These are phyloP conservation scores for Candida bentonensis DNA, from an alignment of 805 yeast genomes.

Conservation along the genomic window DNA sequence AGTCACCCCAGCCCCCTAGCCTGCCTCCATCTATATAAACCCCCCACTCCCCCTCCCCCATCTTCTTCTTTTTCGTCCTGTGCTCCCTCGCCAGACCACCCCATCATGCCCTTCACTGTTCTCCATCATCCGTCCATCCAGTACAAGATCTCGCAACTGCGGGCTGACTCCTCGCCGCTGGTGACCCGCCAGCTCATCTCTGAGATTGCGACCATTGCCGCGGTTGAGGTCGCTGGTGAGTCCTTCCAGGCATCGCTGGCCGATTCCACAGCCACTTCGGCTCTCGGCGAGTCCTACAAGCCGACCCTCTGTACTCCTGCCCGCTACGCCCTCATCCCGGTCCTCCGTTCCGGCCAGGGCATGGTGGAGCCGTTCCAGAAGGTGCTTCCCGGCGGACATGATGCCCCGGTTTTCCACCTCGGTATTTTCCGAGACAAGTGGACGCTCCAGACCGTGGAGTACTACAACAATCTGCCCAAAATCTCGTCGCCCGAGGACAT, in stretches of 20 bases:
- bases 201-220: slow-evolving; percentile 15
- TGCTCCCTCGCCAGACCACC: neutral
- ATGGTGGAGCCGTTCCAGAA: slow-evolving; percentile 18
- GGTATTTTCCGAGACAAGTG: slow-evolving; percentile 21
- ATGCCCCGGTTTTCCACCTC: slow-evolving; percentile 19
- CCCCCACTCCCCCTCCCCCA: neutral
- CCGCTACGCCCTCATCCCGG: slow-evolving; percentile 17
- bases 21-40: neutral
- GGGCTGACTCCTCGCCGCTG: slow-evolving; percentile 10
- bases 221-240: slow-evolving; percentile 14
- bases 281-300: slow-evolving; percentile 6
- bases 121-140: slow-evolving; percentile 15
- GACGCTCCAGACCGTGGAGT: slow-evolving; percentile 19
- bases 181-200: slow-evolving; percentile 12
- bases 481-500: slow-evolving; percentile 3
- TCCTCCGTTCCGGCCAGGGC: slow-evolving; percentile 20
- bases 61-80: neutral
- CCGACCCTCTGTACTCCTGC: slow-evolving; percentile 8
- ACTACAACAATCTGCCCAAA: slow-evolving; percentile 21
- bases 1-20: neutral
- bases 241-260: slow-evolving; percentile 7
- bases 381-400: slow-evolving; percentile 15
- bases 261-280: slow-evolving; percentile 6
- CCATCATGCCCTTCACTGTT: neutral
- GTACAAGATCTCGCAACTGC: slow-evolving; percentile 16